phyloP scores from a whole-genome alignment of 495 filamentous ascomycete species.

The Hypoxylon fuscum region DNA sequence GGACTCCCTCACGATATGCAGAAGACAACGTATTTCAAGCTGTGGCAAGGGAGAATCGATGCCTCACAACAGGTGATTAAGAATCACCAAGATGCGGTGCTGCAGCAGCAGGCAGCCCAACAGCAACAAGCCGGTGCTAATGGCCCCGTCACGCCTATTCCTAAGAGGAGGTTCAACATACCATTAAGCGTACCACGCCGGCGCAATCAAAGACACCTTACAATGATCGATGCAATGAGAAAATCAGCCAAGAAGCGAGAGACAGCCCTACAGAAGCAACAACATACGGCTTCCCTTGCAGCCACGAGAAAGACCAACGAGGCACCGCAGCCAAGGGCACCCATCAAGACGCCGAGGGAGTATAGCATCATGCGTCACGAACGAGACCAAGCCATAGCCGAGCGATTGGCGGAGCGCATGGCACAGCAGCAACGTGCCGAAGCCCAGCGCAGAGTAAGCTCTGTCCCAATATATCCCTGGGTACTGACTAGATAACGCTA shows the following conservation, averaged over 20 bases:
- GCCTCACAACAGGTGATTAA: constrained; percentile 72
- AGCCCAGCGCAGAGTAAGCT: constrained; percentile 64
- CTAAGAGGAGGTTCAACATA: constrained; percentile 69
- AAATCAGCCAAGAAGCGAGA: constrained; percentile 96
- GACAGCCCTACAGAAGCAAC: constrained; percentile 82
- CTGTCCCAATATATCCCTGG: not conserved
- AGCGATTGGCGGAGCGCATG: constrained; percentile 79
- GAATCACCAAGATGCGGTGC: constrained; percentile 64
- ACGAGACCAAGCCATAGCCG: constrained; percentile 77
- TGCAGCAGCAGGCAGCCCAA: constrained; percentile 44
- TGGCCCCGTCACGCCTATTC: constrained; percentile 65
- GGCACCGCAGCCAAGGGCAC: constrained; percentile 63
- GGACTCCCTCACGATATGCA: constrained; percentile 89
- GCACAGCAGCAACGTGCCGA: constrained; percentile 71
- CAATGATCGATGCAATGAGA: constrained; percentile 91
- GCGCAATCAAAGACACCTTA: constrained; percentile 83
- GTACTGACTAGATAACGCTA: constrained; percentile 35
- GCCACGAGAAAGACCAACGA: constrained; percentile 78
- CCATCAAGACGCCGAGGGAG: constrained; percentile 77
- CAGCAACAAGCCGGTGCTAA: constrained; percentile 67
- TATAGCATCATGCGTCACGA: constrained; percentile 90
- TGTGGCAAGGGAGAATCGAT: constrained; percentile 83
- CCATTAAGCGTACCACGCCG: constrained; percentile 84
- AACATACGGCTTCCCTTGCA: constrained; percentile 75
- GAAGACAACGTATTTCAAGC: constrained; percentile 90